phyloP scores from a whole-genome alignment of 2,329 filamentous ascomycete genomes.

The Raffaelea arxii region DNA sequence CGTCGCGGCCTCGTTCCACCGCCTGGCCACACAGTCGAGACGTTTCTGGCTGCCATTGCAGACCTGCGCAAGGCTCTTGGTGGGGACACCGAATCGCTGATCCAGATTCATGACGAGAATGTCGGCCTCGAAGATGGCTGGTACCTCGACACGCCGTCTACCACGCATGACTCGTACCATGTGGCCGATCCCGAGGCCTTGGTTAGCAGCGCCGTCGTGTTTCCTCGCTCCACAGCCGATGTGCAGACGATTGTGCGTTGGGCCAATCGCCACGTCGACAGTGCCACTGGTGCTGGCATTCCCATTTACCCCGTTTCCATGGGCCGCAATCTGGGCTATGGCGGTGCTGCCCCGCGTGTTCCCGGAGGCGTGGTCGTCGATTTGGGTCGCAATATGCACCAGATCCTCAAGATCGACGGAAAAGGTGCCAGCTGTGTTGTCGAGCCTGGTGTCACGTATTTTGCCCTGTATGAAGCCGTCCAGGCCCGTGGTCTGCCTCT shows the following conservation, averaged over 20 bases:
- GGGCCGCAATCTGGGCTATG: constrained; percentile 35
- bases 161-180: constrained; percentile 32
- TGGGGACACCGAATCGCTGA: constrained; percentile 13
- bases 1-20: constrained; percentile 16
- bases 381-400: constrained; percentile 43
- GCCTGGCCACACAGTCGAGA: constrained; percentile 15
- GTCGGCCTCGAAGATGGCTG: constrained; percentile 21
- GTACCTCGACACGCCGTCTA: constrained; percentile 20
- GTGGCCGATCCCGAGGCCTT: constrained; percentile 31
- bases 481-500: constrained; percentile 23
- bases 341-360: constrained; percentile 43
- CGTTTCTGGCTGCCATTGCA: constrained; percentile 19
- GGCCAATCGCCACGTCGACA: constrained; percentile 16
- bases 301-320: constrained; percentile 40
- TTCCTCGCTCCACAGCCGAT: constrained; percentile 32
- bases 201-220: constrained; percentile 31
- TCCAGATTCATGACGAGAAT: constrained; percentile 22
- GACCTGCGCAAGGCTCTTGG: constrained; percentile 21
- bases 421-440: constrained; percentile 39
- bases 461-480: constrained; percentile 40
- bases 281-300: constrained; percentile 17
- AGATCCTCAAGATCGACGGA: constrained; percentile 38
- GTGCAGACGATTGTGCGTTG: constrained; percentile 35
- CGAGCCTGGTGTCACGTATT: constrained; percentile 46
- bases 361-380: constrained; percentile 40